Conservation (phyloP, 2,329 filamentous ascomycete species). For the Microcyclospora pomicola region DNA sequence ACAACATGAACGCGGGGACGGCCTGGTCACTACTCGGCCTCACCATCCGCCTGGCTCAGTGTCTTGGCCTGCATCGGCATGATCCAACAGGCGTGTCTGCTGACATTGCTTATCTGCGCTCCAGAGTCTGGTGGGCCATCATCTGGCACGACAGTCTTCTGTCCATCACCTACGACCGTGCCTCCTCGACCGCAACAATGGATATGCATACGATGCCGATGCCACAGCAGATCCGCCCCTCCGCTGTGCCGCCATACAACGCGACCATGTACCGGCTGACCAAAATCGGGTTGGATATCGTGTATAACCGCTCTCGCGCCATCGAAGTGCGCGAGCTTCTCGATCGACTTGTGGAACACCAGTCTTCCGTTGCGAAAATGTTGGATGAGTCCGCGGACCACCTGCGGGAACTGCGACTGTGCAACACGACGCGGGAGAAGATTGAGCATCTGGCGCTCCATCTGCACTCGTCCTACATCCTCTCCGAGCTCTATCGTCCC, state of each 20-base stretch:
- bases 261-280: slow-evolving; percentile 44
- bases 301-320: slow-evolving; percentile 42
- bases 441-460: slow-evolving; percentile 48
- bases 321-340: slow-evolving; percentile 39
- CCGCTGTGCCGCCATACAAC: slow-evolving; percentile 41
- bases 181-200: slow-evolving; percentile 41
- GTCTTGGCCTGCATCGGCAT: slow-evolving; percentile 45
- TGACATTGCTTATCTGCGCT: slow-evolving; percentile 29
- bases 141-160: slow-evolving; percentile 52
- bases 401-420: slow-evolving; percentile 40
- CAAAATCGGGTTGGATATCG: slow-evolving; percentile 46
- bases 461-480: slow-evolving; percentile 48
- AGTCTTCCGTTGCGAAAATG: slow-evolving; percentile 42
- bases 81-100: slow-evolving; percentile 39
- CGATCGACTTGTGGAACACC: slow-evolving; percentile 40
- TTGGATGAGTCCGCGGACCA: slow-evolving; percentile 45
- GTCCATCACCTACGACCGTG: slow-evolving; percentile 49
- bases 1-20: slow-evolving; percentile 43
- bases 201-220: slow-evolving; percentile 33
- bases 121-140: slow-evolving; percentile 41
- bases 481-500: slow-evolving; percentile 48
- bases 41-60: slow-evolving; percentile 47
- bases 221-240: slow-evolving; percentile 16
- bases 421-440: slow-evolving; percentile 37
- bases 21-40: slow-evolving; percentile 48